Evolutionary conservation across 2,329 filamentous ascomycete genomes (phyloP).

Genomic region (Myriosclerotinia duriaeana): DNA sequence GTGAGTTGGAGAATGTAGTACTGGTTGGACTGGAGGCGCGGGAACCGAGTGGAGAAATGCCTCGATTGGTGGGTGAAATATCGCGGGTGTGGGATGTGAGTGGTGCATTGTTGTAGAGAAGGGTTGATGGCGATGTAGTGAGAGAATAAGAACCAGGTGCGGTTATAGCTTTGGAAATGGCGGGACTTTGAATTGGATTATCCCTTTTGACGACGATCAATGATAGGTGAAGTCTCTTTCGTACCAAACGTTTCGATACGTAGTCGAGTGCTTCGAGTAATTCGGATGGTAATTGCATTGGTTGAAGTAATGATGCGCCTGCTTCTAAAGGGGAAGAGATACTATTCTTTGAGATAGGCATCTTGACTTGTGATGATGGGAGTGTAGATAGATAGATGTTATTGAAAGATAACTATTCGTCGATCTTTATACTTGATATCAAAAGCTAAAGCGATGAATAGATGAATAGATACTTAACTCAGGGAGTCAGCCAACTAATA

Average conservation of each 20-base stretch:
- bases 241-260: slow-evolving; percentile 54
- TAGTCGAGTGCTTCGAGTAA: slow-evolving; percentile 58
- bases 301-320: slow-evolving; percentile 58
- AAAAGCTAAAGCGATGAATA: slow-evolving; percentile 20
- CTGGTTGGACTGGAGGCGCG: slow-evolving; percentile 24
- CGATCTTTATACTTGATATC: not conserved
- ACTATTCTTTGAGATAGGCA: slow-evolving; percentile 48
- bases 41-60: slow-evolving; percentile 22
- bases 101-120: slow-evolving; percentile 27
- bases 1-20: slow-evolving; percentile 19
- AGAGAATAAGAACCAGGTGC: slow-evolving; percentile 13
- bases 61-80: not conserved
- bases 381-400: not conserved
- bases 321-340: slow-evolving; percentile 66
- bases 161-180: slow-evolving; percentile 19
- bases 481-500: slow-evolving; percentile 1
- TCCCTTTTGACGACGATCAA: slow-evolving; percentile 56
- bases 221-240: slow-evolving; percentile 56
- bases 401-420: not conserved
- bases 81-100: slow-evolving; percentile 15
- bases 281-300: slow-evolving; percentile 56
- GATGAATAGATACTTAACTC: slow-evolving; percentile 7
- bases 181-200: slow-evolving; percentile 44
- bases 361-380: slow-evolving; percentile 24
- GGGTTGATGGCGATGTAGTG: slow-evolving; percentile 27